Base-by-base conservation (phyloP, 2,329 filamentous ascomycete species). In the Aschersonia sp. region DNA sequence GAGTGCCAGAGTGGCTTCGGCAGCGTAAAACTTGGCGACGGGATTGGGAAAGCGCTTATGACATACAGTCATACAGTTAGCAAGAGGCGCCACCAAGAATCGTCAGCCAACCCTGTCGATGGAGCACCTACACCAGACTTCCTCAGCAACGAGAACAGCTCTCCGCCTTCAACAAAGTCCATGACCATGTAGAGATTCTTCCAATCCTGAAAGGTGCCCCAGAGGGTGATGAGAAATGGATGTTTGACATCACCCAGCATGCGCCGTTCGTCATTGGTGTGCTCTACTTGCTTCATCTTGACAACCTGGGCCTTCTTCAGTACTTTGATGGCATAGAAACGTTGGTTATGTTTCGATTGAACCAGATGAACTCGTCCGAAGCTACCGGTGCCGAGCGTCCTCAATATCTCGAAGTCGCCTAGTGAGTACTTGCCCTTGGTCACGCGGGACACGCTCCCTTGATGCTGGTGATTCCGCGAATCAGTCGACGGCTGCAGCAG, bases 251-350 rank as follows among this genome's bases (percentile, higher is more conserved):
- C 85, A 63, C 88, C 86, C 59, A 98, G 71, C 92, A 98, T 98
- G 58, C 79, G 81, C 55, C 92, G 78, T 72, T 98, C 92, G 67
- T 98, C 92, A 61, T 98, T 98, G 56, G 92, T 98, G 70, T 98
- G 92, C 68, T 98, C 92, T 51, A 98, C 89, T 68, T 98, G 92
- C 78, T 98, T 98, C 92, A 98, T 97, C 73, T 95, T 95, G 66
- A 98, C 89, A 48, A 98, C 91, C 69, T 98, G 92, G 45, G 83
- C 83, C 76, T 98, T 98, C 67, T 98, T 98, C 67, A 98, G 71
- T 55, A 98, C 92, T 71, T 98, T 98, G 68, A 98, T 84, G 44
- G 92, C 92, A 69, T 98, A 98, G 73, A 89, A 98, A 52, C 92
- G 83, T 68, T 94, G 86, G 66, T 98, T 98, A 70, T 98, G 92